A percentile compares a stretch with the other conserved stretches of the same genome.
These are phyloP conservation scores for Botrytis cinerea DNA, from an alignment of 2,329 filamentous ascomycete species.

Conservation along the genomic window DNA sequence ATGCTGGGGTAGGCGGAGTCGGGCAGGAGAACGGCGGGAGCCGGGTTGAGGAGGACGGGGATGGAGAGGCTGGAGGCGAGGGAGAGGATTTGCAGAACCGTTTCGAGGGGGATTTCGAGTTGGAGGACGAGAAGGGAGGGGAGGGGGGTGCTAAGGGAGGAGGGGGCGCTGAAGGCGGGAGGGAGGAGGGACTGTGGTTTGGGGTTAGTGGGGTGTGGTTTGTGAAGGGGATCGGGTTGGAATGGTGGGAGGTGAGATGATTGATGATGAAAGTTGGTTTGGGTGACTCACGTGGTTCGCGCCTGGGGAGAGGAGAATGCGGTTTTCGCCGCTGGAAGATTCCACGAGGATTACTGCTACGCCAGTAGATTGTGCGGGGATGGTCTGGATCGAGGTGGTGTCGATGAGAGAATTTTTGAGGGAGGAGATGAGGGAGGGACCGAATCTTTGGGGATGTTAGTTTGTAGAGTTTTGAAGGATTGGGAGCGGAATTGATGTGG, in stretches of 20 bases:
- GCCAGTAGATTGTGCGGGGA: slow-evolving; percentile 58
- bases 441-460: slow-evolving; percentile 58
- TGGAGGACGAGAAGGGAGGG: slow-evolving; percentile 73
- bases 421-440: slow-evolving; percentile 57
- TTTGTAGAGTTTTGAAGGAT: slow-evolving; percentile 25
- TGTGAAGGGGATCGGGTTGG: slow-evolving; percentile 23
- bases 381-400: slow-evolving; percentile 53
- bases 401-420: slow-evolving; percentile 65
- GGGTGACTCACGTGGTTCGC: slow-evolving; percentile 55
- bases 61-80: slow-evolving; percentile 52
- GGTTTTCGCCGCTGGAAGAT: slow-evolving; percentile 70
- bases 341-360: slow-evolving; percentile 77
- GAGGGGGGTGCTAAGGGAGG: slow-evolving; percentile 43
- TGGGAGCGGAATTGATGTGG: not conserved
- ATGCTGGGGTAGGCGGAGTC: slow-evolving; percentile 65
- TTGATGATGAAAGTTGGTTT: slow-evolving; percentile 46
- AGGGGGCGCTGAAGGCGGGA: slow-evolving; percentile 43
- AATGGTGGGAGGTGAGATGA: slow-evolving; percentile 43
- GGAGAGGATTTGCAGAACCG: slow-evolving; percentile 62
- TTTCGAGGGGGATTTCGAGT: slow-evolving; percentile 71
- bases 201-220: not conserved
- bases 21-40: slow-evolving; percentile 71
- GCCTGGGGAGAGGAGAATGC: slow-evolving; percentile 72
- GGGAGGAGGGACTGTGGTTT: slow-evolving; percentile 44
- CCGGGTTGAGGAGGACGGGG: slow-evolving; percentile 80